Base-by-base conservation (phyloP, 2,329 filamentous ascomycete species). In the Phyllosticta citrichinensis region DNA sequence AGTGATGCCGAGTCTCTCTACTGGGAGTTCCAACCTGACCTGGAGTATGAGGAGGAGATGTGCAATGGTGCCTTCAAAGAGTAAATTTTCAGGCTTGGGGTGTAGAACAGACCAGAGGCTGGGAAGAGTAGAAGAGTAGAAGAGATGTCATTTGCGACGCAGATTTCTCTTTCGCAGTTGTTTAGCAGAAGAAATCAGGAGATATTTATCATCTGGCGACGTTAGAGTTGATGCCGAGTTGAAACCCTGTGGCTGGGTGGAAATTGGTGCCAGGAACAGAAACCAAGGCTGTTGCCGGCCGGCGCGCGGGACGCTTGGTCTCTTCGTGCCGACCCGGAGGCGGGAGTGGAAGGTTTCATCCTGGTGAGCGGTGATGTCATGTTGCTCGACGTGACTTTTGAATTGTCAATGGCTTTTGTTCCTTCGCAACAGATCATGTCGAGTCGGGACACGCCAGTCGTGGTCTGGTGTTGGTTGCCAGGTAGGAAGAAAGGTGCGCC, bases 11-110 rank as follows among this genome's bases (percentile, higher is more conserved):
- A 82, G 57, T 73, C 73, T 10, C 63, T 81, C 52, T 81, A 81
- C 63, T 79, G 75, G 68, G 79, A 81, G 65, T 79, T 80, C 27
- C 79, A 81, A 67, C 79, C 76, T 9, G 74, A 79, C 62, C 66
- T 75, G 56, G 72, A 76, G 60, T 77, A 67, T 54, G 72, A 74
- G 63, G 66, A 70, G 52, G 66, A 60, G 58, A 61, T 65, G 62
- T 62, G 57, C 33, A 56, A 56, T 9, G 61, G 61, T 30, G 61
- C 47, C 19, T 62, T 62, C 47, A 22, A 57, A 25, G 55, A 58
- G 9, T 62, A 54, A n/a, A 17, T 12, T n/a, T n/a, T 20, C 24
- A 30, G 22, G 20, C 4, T 14, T 22, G 5, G 22, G n/a, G 19
- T 22, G 52, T 22, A 12, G n/a, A 30, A 6, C 27, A 30, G 1